phyloP scores from a whole-genome alignment of 2,329 filamentous ascomycete genomes.

The Botrytis hyacinthi region DNA sequence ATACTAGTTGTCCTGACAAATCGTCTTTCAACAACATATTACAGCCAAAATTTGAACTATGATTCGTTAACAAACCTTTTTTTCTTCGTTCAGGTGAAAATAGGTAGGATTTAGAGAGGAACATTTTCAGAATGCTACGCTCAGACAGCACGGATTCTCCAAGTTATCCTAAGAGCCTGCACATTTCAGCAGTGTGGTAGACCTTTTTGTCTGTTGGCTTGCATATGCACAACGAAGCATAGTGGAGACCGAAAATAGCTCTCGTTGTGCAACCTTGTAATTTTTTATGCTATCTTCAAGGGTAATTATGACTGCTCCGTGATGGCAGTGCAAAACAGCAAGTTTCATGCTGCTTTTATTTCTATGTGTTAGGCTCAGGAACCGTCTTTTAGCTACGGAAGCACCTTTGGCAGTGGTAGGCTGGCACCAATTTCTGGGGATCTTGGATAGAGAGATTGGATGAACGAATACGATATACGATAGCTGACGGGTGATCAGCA shows the following conservation, averaged over 20 bases:
- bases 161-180: neutral
- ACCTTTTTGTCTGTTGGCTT: constrained; percentile 19
- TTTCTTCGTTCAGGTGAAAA: neutral
- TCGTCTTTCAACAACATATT: neutral
- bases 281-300: constrained; percentile 10
- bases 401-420: constrained; percentile 1
- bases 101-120: neutral
- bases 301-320: neutral
- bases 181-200: constrained; percentile 20
- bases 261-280: constrained; percentile 16
- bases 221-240: constrained; percentile 18
- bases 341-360: constrained; percentile 14
- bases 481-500: constrained; percentile 13
- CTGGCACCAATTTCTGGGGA: constrained; percentile 11
- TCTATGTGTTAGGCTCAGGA: constrained; percentile 12
- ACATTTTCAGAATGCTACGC: neutral
- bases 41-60: neutral
- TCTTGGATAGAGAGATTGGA: constrained; percentile 10
- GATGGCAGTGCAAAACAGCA: constrained; percentile 16
- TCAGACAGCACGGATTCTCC: constrained; percentile 6
- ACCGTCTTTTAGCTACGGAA: neutral
- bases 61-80: neutral
- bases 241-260: constrained; percentile 18
- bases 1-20: neutral
- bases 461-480: constrained; percentile 15